Evolutionary conservation across 2,329 filamentous ascomycete species (phyloP), one percentile per base, ranked within the genome.

Genomic region (Penicillium sp.): DNA sequence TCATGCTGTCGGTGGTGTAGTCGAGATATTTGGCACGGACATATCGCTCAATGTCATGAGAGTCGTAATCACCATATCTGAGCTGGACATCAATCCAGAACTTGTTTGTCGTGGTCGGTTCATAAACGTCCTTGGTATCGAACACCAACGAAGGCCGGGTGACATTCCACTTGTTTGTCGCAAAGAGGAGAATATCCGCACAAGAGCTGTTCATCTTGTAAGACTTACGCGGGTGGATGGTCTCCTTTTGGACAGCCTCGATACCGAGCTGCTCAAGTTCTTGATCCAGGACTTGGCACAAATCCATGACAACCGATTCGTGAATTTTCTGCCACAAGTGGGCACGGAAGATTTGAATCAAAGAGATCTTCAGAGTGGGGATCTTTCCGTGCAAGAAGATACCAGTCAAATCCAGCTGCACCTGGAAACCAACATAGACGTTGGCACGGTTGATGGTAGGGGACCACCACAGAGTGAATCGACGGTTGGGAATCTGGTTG

Each of bases 171-270:
- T 97, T 99, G 79, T 97, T 94, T 60, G 89, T 96, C 36, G 94
- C 93, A 69, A 99, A 99, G 9, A 99, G 83, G 50, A 97, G 82
- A 59, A 99, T 97, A 73, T 99, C 94, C 4, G 95, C 94, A 68
- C 94, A 97, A 54, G 93, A 97, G 67, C 92, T 97, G 81, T 99
- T 99, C 94, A 99, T 99, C 85, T 99, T 99, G 85, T 99, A 99
- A 4, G 92, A 97, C 77, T 99, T 99, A 84, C 94, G 85, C 48
- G 94, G 94, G 79, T 99, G 94, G 55, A 99, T 99, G 0, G 94
- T 97, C 78, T 99, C 94, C 76, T 99, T 99, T 72, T 99, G 94
- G 4, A 97, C 94, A 2, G 92, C 95, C 75, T 99, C 94, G 54
- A 99, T 97, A 34, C 92, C 92, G 4, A 99, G 81, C 31, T 94